These are phyloP conservation scores for Pseudonitzschia delicatissima DNA, from an alignment of 108 stramenopile species.

Conservation along the genomic window DNA sequence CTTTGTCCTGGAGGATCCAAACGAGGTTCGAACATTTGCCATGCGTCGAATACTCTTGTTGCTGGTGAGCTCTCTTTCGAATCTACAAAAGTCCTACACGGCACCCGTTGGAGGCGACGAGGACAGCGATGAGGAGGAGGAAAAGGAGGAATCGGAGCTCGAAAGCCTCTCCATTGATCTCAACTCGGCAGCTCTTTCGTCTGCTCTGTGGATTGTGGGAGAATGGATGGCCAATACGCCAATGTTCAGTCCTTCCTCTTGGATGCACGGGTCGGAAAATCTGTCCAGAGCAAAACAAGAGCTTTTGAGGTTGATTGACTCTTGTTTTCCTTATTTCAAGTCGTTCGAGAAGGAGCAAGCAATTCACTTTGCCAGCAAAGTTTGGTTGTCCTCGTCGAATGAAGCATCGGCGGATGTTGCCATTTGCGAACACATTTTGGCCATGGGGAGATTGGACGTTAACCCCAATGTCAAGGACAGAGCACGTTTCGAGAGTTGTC, in stretches of 20 bases:
- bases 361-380: constrained; percentile 90
- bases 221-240: constrained; percentile 50
- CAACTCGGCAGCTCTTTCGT: constrained; percentile 57
- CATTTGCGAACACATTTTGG: constrained; percentile 89
- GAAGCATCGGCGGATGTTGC: constrained; percentile 25
- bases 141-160: constrained; percentile 33
- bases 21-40: constrained; percentile 52
- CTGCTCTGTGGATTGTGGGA: constrained; percentile 71
- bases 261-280: constrained; percentile 26
- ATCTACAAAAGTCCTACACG: not conserved
- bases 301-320: constrained; percentile 80
- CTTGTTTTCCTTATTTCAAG: constrained; percentile 65
- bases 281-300: constrained; percentile 59
- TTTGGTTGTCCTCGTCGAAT: constrained; percentile 40
- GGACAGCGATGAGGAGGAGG: constrained; percentile 45
- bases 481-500: constrained; percentile 83
- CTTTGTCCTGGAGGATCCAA: constrained; percentile 52
- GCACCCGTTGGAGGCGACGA: constrained; percentile 21
- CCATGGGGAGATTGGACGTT: constrained; percentile 90
- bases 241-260: constrained; percentile 14
- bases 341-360: constrained; percentile 84
- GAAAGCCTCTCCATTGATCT: constrained; percentile 39
- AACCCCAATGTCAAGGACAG: constrained; percentile 94
- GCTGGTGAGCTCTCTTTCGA: constrained; percentile 50
- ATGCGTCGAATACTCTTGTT: constrained; percentile 68